Conservation (phyloP, 306 rosid genomes). For the Dalbergia oliveri region DNA sequence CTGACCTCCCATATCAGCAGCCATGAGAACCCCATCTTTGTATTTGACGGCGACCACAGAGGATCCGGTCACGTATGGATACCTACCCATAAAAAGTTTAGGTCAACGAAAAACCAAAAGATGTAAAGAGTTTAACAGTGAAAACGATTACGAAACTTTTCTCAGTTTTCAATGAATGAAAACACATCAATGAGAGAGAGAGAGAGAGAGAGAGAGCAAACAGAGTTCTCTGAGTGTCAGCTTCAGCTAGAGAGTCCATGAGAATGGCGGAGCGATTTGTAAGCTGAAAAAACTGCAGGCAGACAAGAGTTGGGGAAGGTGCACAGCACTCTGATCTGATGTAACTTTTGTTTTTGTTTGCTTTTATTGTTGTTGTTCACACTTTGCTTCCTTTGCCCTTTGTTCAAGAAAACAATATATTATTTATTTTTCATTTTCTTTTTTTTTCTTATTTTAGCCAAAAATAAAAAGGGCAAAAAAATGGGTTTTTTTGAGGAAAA, state of each 20-base stretch:
- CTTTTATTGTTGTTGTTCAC: too few species aligned
- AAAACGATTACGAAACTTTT: neutral
- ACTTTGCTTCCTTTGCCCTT: neutral
- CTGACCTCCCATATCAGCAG: constrained; percentile 84
- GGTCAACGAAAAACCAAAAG: neutral
- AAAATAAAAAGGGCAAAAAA: neutral
- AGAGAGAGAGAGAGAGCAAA: constrained; percentile 36
- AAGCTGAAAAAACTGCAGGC: neutral
- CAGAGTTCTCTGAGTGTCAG: constrained; percentile 69
- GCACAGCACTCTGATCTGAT: too few species aligned
- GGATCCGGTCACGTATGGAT: constrained; percentile 83
- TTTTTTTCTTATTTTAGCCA: neutral
- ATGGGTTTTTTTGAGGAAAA: neutral
- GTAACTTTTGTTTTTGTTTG: neutral
- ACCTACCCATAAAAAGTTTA: constrained; percentile 46
- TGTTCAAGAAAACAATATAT: constrained; percentile 18
- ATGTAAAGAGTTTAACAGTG: neutral
- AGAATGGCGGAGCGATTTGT: neutral
- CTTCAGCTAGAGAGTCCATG: constrained; percentile 49
- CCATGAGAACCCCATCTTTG: constrained; percentile 87
- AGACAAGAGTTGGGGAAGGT: neutral
- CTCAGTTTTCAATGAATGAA: neutral
- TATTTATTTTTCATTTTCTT: neutral
- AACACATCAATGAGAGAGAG: neutral
- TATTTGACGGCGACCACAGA: constrained; percentile 83